Base-by-base conservation (phyloP, 1,284 basidiomycete genomes). In the Cutaneotrichosporon dermatis region DNA sequence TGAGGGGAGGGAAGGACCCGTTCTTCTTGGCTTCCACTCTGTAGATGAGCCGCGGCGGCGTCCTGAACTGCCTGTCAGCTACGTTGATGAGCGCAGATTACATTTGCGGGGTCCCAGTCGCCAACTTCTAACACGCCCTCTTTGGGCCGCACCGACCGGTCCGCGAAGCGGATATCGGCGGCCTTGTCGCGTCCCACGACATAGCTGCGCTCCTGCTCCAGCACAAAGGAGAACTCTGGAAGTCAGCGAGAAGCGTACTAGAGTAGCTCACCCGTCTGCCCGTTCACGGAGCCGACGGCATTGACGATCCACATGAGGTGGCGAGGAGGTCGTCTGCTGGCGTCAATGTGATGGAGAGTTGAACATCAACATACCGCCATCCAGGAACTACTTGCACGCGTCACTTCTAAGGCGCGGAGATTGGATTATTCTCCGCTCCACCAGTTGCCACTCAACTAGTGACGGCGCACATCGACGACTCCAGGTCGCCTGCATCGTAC, bases 161-260 rank as follows among this genome's bases (percentile, higher is more conserved):
- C 59, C 13, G 66, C 65, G 45, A 72, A 66, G 9, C 51, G 41
- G 51, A 76, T 74, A 52, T 74, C 69, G 44, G 63, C 66, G 9
- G 48, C 48, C 54, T 69, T 64, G 12, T 69, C 68, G 16, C 70
- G 61, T 7, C 75, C 75, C 2, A 76, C 58, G 12, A 63, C 62
- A 52, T 75, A 76, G n/a, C 60, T 54, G 42, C 59, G 63, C 34
- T 64, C 58, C 53, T 70, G 70, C 56, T 74, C 67, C 10, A 76
- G 66, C 11, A 62, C 73, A 35, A 75, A 74, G 6, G 71, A 69
- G 66, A 73, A 76, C 39, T 65, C 75, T 76, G 61, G n/a, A 34
- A 51, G 12, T 16, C 11, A 39, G 40, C 9, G 25, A 34, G 12
- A 9, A 15, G 4, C 13, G 13, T 11, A 57, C 71, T 65, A n/a